Percentiles rank a stretch among this genome's conserved stretches.
These are phyloP conservation scores for Sporothrix phasma DNA, from an alignment of 2,329 filamentous ascomycete genomes.

Conservation along the genomic window DNA sequence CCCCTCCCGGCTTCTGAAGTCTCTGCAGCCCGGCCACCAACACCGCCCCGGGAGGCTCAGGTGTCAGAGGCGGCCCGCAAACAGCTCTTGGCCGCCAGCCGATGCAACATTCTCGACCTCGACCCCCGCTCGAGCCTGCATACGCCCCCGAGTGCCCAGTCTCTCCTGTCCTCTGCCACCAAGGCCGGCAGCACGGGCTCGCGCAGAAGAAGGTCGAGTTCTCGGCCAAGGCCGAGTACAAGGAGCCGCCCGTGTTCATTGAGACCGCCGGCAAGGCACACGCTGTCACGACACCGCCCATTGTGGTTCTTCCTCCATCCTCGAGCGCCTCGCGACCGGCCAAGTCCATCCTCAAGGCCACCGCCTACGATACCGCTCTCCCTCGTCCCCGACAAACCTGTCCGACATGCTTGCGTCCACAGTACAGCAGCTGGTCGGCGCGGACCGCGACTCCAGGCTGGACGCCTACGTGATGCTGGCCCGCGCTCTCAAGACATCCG, in stretches of 20 bases:
- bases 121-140: conserved; percentile 34
- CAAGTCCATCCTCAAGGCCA: conserved; percentile 71
- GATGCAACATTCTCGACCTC: conserved; percentile 30
- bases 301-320: conserved; percentile 27
- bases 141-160: conserved; percentile 43
- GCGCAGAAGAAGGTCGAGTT: conserved; percentile 47
- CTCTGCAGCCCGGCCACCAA: conserved; percentile 52
- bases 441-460: conserved; percentile 60
- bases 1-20: conserved; percentile 37
- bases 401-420: conserved; percentile 77
- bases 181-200: conserved; percentile 28
- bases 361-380: conserved; percentile 25
- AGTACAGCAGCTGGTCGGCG: conserved; percentile 66
- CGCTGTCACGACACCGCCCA: conserved; percentile 20
- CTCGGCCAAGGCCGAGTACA: conserved; percentile 46
- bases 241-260: conserved; percentile 39
- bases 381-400: conserved; percentile 46
- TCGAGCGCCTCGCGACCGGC: conserved; percentile 35
- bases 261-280: conserved; percentile 25
- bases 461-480: conserved; percentile 82
- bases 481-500: conserved; percentile 67
- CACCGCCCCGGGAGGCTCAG: conserved; percentile 50
- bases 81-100: conserved; percentile 20
- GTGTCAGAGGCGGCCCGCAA: conserved; percentile 30
- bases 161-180: conserved; percentile 29